A percentile compares a stretch with the other conserved stretches of the same genome.
Conservation (phyloP, 306 rosid species). For the Cucumis sativus region Cucumber_9930_V3 NC_026659.2:30966501-30967000, state of each 20-base stretch:
- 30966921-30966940: conserved; percentile 97
- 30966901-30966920: conserved; percentile 85
- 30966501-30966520: not conserved
- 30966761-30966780: conserved; percentile 73
- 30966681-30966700: conserved; percentile 88
- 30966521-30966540: not conserved
- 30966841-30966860: conserved; percentile 28
- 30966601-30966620: not conserved
- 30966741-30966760: conserved; percentile 66
- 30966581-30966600: not conserved
- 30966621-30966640: not conserved
- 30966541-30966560: not conserved
- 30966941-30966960: conserved; percentile 97
- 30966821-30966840: not conserved
- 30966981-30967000: conserved; percentile 15
- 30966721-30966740: conserved; percentile 96
- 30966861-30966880: conserved; percentile 77
- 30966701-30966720: conserved; percentile 94
- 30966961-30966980: conserved; percentile 77
- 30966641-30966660: not conserved
- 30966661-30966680: not conserved
- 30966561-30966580: not conserved
- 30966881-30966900: conserved; percentile 80
- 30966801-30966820: not conserved
- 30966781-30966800: not conserved